Conservation (phyloP, 371 early-diverging fungal genomes). For the Amoeboaphelidium protococcarum region DNA sequence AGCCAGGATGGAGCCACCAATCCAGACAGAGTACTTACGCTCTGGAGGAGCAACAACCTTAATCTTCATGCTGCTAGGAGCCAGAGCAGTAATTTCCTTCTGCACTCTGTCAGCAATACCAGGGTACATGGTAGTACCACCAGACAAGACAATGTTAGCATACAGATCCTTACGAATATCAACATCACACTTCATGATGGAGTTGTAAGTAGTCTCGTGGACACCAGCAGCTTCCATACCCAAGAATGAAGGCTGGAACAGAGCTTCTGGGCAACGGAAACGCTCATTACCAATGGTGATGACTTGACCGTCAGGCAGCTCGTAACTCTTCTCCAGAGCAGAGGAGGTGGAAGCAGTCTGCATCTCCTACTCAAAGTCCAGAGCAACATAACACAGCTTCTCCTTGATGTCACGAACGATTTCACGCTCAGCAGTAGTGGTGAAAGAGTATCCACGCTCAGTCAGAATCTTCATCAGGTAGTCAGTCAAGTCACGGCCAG, state of each 20-base stretch:
- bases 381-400: constrained; percentile 96
- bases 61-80: constrained; percentile 96
- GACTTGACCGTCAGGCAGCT: constrained; percentile 97
- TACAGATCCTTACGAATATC: constrained; percentile 94
- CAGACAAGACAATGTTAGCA: constrained; percentile 80
- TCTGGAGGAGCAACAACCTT: constrained; percentile 99
- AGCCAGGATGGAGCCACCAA: constrained; percentile 99
- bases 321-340: constrained; percentile 88
- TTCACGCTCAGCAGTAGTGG: constrained; percentile 98
- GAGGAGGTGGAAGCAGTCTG: constrained; percentile 76
- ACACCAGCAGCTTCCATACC: constrained; percentile 79
- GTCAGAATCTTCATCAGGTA: constrained; percentile 90
- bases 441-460: constrained; percentile 96
- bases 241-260: constrained; percentile 91
- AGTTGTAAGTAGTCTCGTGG: constrained; percentile 82
- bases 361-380: constrained; percentile 96
- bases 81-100: constrained; percentile 92
- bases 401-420: constrained; percentile 99
- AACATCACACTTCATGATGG: constrained; percentile 93
- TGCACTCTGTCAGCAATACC: constrained; percentile 42
- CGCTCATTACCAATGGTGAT: constrained; percentile 96
- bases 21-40: constrained; percentile 99
- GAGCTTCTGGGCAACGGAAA: constrained; percentile 94
- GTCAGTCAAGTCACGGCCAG: constrained; percentile 94
- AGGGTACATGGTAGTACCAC: constrained; percentile 29